A percentile compares a stretch with the other conserved stretches of the same genome.
These are phyloP conservation scores for Kodamaea restingae DNA, from an alignment of 805 yeast species.

Conservation along the genomic window DNA sequence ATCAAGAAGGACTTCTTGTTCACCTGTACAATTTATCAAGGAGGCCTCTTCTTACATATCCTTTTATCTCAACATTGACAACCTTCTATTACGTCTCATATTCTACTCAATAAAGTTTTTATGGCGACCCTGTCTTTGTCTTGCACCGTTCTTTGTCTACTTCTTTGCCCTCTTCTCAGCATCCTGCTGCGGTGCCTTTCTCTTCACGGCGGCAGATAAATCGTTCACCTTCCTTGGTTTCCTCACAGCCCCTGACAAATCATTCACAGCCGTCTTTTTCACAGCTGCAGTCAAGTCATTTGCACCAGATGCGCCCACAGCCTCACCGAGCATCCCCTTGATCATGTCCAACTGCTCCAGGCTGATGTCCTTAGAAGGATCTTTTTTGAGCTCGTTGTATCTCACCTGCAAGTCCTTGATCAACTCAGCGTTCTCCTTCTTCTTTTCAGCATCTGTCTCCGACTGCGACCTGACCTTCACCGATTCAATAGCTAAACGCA, in stretches of 20 bases:
- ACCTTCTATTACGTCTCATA: neutral
- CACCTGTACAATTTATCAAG: no score
- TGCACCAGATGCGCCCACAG: conserved; percentile 14
- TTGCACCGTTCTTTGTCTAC: neutral
- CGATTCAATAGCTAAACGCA: conserved; percentile 47
- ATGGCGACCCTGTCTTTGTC: no score
- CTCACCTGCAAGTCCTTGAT: conserved; percentile 55
- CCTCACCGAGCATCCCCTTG: conserved; percentile 55
- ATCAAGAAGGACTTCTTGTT: no score
- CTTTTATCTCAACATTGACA: neutral
- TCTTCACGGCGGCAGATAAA: conserved; percentile 34
- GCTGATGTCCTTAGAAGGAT: conserved; percentile 46
- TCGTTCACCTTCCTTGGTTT: conserved; percentile 45
- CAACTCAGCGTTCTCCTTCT: conserved; percentile 43
- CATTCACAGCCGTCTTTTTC: conserved; percentile 48
- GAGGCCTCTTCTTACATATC: neutral
- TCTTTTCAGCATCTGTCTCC: conserved; percentile 40
- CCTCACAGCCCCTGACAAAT: conserved; percentile 42
- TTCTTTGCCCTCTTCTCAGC: conserved; percentile 7
- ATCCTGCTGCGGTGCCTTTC: conserved; percentile 9
- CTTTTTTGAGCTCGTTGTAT: conserved; percentile 50
- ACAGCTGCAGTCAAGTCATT: conserved; percentile 64
- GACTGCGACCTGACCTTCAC: conserved; percentile 38
- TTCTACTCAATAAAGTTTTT: neutral
- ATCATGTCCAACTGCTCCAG: conserved; percentile 51